A percentile compares a stretch with the other conserved stretches of the same genome.
phyloP scores from a whole-genome alignment of 352 stramenopile species.

The Phytophthora aleatoria region DNA sequence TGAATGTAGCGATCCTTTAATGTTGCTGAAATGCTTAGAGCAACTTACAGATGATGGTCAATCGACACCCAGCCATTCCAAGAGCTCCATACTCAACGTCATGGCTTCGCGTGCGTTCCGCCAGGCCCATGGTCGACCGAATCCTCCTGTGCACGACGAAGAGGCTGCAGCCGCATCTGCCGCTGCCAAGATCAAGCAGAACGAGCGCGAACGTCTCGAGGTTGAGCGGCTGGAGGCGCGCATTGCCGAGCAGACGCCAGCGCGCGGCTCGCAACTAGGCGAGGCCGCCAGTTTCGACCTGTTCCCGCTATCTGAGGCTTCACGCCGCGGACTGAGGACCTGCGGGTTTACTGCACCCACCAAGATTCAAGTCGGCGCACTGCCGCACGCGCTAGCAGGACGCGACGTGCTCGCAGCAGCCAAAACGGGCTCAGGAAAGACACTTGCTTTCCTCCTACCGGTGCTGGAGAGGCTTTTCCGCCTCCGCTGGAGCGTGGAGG shows the following conservation, averaged over 20 bases:
- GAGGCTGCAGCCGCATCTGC: slow-evolving; percentile 23
- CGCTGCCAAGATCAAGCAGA: slow-evolving; percentile 65
- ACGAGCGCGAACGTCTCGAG: slow-evolving; percentile 75
- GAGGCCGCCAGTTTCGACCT: slow-evolving; percentile 82
- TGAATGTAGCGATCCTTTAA: not conserved
- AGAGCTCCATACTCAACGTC: slow-evolving; percentile 7
- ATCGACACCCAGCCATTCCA: slow-evolving; percentile 30
- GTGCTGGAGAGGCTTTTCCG: slow-evolving; percentile 92
- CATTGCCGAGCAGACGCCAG: slow-evolving; percentile 75
- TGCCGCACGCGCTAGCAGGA: slow-evolving; percentile 88
- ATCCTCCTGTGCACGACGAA: slow-evolving; percentile 14
- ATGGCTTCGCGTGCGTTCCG: slow-evolving; percentile 44
- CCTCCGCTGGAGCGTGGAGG: slow-evolving; percentile 84
- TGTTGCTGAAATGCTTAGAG: not conserved
- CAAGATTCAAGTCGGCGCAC: slow-evolving; percentile 87
- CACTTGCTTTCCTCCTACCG: slow-evolving; percentile 90
- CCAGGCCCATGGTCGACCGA: slow-evolving; percentile 28
- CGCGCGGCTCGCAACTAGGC: slow-evolving; percentile 77
- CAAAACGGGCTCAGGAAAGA: slow-evolving; percentile 95
- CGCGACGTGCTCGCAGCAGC: slow-evolving; percentile 92
- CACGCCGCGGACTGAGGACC: slow-evolving; percentile 65
- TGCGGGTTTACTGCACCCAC: slow-evolving; percentile 89
- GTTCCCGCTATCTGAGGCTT: slow-evolving; percentile 85
- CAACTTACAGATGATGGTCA: not conserved
- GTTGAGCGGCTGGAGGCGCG: slow-evolving; percentile 64